Base-by-base conservation (phyloP, 371 early-diverging fungal species). In the Circinella minor region DNA sequence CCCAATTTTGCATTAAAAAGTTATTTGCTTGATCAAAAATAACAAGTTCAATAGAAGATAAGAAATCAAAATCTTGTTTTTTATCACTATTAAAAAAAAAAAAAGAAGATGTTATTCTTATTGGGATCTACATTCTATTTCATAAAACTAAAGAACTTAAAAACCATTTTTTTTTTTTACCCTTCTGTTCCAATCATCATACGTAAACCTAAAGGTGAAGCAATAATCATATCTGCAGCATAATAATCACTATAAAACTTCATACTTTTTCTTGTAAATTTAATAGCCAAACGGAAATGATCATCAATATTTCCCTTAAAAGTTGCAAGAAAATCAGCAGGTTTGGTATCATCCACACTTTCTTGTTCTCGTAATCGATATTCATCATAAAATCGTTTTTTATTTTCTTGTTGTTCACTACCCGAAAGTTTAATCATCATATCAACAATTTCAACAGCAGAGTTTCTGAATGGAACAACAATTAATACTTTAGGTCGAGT, bases 1-100 rank as follows among this genome's bases (percentile, higher is more conserved):
- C 98, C 98, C 98, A 98, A 83, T 98, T 99, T 75, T 99, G 99
- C 98, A 98, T 98, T 70, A 93, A 73, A 66, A 98, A 81, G 43
- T 91, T 87, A 54, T 96, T 93, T 34, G 94, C 84, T 73, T 93
- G 92, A 77, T 98, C 98, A 36, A 96, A 71, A 60, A 98, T 89
- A 8, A 96, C 82, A 36, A 98, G 63, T 68, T 98, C 97, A 43
- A 99, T 93, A 0, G 95, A 95, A 1, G 97, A 93, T 61, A 99
- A 81, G 74, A 93, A 98, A 79, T 99, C 99, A 76, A 87, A 92
- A 66, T 98, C 98, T 51, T 89, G 78, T 74, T 93, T 93, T 75
- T 91, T 92, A 67, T 94, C 94, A 10, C 90, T 92, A 71, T 6
- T 11, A 14, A 0, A 9, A 7, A 51, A 51, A 14, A 59, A 71